Percentiles rank a stretch among this genome's conserved stretches.
These are phyloP conservation scores for Sutorius eximius DNA, from an alignment of 1,284 basidiomycete genomes.

Conservation along the genomic window DNA sequence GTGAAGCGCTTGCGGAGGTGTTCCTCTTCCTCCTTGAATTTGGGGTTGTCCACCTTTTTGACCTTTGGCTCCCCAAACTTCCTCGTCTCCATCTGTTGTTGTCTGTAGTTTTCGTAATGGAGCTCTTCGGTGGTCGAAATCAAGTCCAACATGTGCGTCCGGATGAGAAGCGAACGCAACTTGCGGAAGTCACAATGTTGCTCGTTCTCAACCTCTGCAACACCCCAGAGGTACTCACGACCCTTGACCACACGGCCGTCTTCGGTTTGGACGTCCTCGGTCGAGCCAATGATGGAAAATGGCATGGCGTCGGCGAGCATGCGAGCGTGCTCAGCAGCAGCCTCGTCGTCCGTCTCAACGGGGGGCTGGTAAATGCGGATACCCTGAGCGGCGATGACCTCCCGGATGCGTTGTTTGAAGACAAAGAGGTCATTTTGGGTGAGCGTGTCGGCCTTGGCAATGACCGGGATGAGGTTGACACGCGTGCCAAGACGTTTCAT, in stretches of 20 bases:
- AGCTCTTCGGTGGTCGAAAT: constrained; percentile 94
- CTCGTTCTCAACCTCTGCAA: constrained; percentile 99
- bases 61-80: constrained; percentile 99
- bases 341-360: constrained; percentile 88
- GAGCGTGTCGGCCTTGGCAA: constrained; percentile 94
- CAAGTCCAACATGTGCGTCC: constrained; percentile 98
- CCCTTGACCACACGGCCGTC: constrained; percentile 97
- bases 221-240: constrained; percentile 99
- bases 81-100: constrained; percentile 99
- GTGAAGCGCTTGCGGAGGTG: constrained; percentile 95
- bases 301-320: constrained; percentile 89
- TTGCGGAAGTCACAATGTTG: constrained; percentile 99
- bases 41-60: constrained; percentile 98
- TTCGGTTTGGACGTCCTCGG: constrained; percentile 87
- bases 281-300: constrained; percentile 98
- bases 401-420: constrained; percentile 95
- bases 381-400: constrained; percentile 87
- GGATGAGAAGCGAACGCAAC: constrained; percentile 92
- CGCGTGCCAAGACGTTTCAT: constrained; percentile 94
- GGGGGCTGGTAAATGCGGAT: constrained; percentile 96
- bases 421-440: constrained; percentile 88
- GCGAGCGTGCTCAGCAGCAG: constrained; percentile 86
- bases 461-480: constrained; percentile 96
- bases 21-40: constrained; percentile 99
- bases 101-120: constrained; percentile 98